Percentiles rank a stretch among this genome's conserved stretches.
Evolutionary conservation across 441 rosid genomes (phyloP).

Genomic region (Pelargonium australe): DNA sequence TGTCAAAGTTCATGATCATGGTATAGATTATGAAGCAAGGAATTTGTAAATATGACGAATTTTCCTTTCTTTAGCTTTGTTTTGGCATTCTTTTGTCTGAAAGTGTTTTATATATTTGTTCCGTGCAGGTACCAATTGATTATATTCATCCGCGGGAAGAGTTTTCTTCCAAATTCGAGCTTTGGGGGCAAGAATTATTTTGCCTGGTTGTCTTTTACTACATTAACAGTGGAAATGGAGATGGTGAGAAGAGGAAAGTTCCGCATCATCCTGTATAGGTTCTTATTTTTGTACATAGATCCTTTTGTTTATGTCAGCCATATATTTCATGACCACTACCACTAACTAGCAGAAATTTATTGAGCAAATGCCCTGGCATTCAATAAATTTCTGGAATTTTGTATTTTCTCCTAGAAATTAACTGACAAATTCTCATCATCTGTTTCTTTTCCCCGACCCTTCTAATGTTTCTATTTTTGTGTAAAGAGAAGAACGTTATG

Average conservation of each 20-base stretch:
- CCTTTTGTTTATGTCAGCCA: constrained; percentile 11
- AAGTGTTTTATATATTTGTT: constrained; percentile 12
- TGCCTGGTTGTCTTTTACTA: background rate
- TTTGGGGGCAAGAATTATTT: background rate
- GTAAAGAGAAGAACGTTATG: background rate
- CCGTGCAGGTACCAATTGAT: constrained; percentile 29
- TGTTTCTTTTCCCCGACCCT: background rate
- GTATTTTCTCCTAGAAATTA: constrained; percentile 18
- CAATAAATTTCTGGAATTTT: constrained; percentile 27
- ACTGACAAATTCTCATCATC: constrained; percentile 9
- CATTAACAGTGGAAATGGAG: background rate
- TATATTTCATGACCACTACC: constrained; percentile 20
- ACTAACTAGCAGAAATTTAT: constrained; percentile 18
- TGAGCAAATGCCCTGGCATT: constrained; percentile 20
- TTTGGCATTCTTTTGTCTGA: constrained; percentile 4
- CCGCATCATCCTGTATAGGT: constrained; percentile 19
- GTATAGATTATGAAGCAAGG: background rate
- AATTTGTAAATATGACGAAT: background rate
- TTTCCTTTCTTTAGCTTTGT: background rate
- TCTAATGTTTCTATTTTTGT: background rate
- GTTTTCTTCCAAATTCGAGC: constrained; percentile 8
- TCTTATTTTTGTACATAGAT: constrained; percentile 29
- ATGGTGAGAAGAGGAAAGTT: constrained; percentile 13
- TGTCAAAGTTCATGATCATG: background rate
- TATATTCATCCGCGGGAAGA: constrained; percentile 12